phyloP scores from a whole-genome alignment of 805 yeast genomes.

The Starmerella apis region DNA sequence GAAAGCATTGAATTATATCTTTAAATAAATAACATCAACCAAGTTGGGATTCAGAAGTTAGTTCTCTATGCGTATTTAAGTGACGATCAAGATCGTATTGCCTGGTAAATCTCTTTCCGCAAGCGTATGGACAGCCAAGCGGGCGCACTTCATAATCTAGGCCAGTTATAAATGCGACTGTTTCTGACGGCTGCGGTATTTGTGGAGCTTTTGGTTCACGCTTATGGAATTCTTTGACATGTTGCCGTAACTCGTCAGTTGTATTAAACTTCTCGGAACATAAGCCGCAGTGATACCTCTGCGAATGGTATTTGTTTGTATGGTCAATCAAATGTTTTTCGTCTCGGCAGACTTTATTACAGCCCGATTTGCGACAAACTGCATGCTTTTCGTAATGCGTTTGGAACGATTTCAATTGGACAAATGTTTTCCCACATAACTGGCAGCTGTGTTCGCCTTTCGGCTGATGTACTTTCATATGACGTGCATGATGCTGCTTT shows the following conservation, averaged over 20 bases:
- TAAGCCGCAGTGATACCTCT: constrained; percentile 27
- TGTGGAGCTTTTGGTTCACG: constrained; percentile 6
- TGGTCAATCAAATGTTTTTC: constrained; percentile 61
- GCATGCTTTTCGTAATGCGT: constrained; percentile 49
- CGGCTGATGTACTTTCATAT: constrained; percentile 67
- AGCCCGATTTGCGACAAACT: constrained; percentile 30
- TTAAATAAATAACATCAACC: background rate
- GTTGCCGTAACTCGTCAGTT: constrained; percentile 1
- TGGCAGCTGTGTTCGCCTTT: constrained; percentile 52
- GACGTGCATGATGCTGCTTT: constrained; percentile 70
- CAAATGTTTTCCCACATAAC: constrained; percentile 57
- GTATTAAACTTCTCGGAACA: constrained; percentile 25
- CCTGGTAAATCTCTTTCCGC: constrained; percentile 32
- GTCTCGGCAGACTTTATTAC: constrained; percentile 54
- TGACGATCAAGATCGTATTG: constrained; percentile 35
- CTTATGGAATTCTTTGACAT: constrained; percentile 3
- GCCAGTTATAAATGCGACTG: constrained; percentile 33
- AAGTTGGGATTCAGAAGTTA: background rate
- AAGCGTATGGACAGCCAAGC: constrained; percentile 30
- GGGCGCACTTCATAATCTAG: constrained; percentile 30
- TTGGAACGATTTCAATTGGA: constrained; percentile 63
- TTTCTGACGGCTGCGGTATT: constrained; percentile 8
- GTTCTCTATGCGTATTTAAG: constrained; percentile 14
- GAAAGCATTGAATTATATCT: background rate
- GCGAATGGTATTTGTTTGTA: constrained; percentile 50